These are phyloP conservation scores for Sorghum bicolor DNA, from an alignment of 176 grass and related monocot genomes.

Conservation along the genomic window DNA sequence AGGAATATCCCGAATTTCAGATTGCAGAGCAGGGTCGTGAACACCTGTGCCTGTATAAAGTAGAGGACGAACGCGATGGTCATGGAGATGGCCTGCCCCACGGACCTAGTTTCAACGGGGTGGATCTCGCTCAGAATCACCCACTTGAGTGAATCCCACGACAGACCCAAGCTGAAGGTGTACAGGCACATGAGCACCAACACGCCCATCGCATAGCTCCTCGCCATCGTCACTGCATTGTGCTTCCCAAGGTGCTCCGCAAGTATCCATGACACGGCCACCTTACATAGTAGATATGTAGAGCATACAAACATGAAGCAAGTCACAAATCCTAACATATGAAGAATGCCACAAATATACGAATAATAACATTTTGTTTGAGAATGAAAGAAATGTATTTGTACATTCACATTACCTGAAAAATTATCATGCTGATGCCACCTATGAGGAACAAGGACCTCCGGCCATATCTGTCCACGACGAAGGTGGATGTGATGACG, in stretches of 20 bases:
- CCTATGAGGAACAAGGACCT: not conserved
- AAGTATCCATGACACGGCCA: not conserved
- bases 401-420: not conserved
- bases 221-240: conserved; percentile 6
- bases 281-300: not conserved
- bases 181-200: conserved; percentile 49
- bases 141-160: conserved; percentile 53
- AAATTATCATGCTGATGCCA: not conserved
- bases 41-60: conserved; percentile 47
- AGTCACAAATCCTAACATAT: no score
- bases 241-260: not conserved
- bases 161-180: conserved; percentile 40
- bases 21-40: conserved; percentile 34
- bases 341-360: no score
- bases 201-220: conserved; percentile 33
- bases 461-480: conserved; percentile 32
- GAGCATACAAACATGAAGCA: no score
- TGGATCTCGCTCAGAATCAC: conserved; percentile 54
- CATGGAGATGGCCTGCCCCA: conserved; percentile 44
- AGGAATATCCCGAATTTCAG: conserved; percentile 38
- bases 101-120: conserved; percentile 48
- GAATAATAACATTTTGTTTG: no score
- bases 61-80: conserved; percentile 32
- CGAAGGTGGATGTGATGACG: conserved; percentile 17
- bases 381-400: not conserved